Evolutionary conservation across 768 basidiomycete species (phyloP), one percentile per base, ranked within the genome.

Genomic region (Royoungia palumana): DNA sequence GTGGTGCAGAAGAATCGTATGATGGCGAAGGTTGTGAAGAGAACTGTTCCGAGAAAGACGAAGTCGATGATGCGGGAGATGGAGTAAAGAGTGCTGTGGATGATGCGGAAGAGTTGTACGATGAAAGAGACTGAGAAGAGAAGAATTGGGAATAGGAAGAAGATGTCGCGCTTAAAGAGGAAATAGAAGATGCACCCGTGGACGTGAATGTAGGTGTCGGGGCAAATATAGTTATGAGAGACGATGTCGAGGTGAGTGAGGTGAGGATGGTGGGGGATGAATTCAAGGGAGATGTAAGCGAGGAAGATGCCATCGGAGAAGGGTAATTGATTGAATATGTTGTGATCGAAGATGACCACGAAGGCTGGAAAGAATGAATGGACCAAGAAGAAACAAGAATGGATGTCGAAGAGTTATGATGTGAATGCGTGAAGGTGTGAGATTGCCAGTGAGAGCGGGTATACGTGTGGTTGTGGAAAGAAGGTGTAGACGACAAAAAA

Each of bases 391-490:
- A 21, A 25, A 42, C 6, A 11, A 44, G n/a, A n/a, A n/a, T 13
- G 8, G 46, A 34, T 0, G 42, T 38, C 2, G 54, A 5, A n/a
- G 25, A 20, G 2, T 39, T 13, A 38, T 22, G 27, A 41, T 41
- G 49, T 36, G 53, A 44, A 38, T 20, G 17, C 22, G n/a, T 7
- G 14, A 5, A 36, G 14, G 41, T 25, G 17, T 11, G 40, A 16
- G 53, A 19, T 41, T 43, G 46, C 44, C 16, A 8, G 27, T 17
- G 49, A 6, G 42, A 35, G 28, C 12, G 21, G 13, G 43, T 30
- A 19, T 41, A 13, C n/a, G 51, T 51, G 21, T 34, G 24, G 28
- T 42, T 44, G 39, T 25, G 27, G 30, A 45, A 47, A 44, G 43
- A 14, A 2, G 28, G 6, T 19, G 28, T 27, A n/a, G 34, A 44